These are phyloP conservation scores for Kurtzmaniella quercitrusa DNA, from an alignment of 1,139 yeast genomes.

Conservation along the genomic window DNA sequence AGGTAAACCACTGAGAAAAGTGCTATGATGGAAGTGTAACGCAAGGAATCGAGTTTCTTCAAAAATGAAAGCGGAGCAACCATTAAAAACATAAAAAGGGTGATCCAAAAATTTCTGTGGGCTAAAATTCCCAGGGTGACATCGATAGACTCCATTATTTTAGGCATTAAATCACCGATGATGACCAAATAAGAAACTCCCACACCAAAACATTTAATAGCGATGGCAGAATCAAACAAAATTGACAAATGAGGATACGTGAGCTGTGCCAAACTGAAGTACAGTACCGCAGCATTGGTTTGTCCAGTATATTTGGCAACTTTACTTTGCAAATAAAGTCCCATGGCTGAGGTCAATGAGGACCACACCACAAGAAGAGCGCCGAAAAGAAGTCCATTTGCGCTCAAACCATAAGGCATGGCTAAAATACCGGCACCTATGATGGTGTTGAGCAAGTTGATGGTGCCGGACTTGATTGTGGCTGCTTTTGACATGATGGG, in stretches of 20 bases:
- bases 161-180: constrained; percentile 89
- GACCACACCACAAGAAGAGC: constrained; percentile 43
- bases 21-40: constrained; percentile 84
- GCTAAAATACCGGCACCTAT: constrained; percentile 57
- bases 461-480: constrained; percentile 46
- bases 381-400: constrained; percentile 50
- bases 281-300: constrained; percentile 44
- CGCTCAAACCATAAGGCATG: constrained; percentile 52
- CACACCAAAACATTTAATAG: constrained; percentile 79
- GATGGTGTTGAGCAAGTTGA: constrained; percentile 51
- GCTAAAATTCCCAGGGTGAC: constrained; percentile 16
- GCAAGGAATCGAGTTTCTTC: constrained; percentile 75
- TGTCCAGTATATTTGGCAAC: constrained; percentile 49
- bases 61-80: constrained; percentile 71
- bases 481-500: constrained; percentile 19
- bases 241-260: constrained; percentile 50
- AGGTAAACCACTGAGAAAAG: constrained; percentile 76
- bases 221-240: constrained; percentile 49
- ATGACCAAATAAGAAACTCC: constrained; percentile 84
- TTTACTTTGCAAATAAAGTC: constrained; percentile 48
- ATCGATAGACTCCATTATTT: constrained; percentile 48
- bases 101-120: constrained; percentile 66
- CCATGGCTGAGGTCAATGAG: constrained; percentile 49
- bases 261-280: constrained; percentile 49
- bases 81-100: constrained; percentile 55